These are phyloP conservation scores for Bombardia bombarda DNA, from an alignment of 495 filamentous ascomycete genomes.

Conservation along the genomic window DNA sequence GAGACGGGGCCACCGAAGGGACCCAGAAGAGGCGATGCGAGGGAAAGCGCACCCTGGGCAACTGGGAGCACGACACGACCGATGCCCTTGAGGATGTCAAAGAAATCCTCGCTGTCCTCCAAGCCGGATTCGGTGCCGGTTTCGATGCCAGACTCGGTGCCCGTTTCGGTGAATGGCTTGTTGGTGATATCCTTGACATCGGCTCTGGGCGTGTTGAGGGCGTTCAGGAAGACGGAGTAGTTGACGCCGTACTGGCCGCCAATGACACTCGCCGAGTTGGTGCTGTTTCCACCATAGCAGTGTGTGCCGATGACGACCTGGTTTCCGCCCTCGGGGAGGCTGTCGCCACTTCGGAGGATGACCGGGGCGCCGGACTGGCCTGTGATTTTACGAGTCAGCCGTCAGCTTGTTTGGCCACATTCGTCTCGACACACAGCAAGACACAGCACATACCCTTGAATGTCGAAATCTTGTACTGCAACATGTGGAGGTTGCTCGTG, in stretches of 20 bases:
- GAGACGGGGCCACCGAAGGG: conserved; percentile 16
- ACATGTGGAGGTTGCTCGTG: conserved; percentile 17
- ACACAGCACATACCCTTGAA: no score
- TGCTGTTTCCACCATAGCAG: conserved; percentile 18
- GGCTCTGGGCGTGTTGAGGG: not conserved
- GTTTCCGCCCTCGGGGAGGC: conserved; percentile 1
- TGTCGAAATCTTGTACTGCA: conserved; percentile 31
- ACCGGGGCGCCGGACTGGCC: conserved; percentile 31
- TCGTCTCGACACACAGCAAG: no score
- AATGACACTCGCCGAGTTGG: conserved; percentile 26
- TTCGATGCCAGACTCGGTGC: not conserved
- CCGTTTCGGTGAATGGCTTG: not conserved
- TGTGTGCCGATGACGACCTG: conserved; percentile 23
- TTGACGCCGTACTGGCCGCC: conserved; percentile 15
- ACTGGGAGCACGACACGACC: not conserved
- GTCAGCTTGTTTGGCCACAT: no score
- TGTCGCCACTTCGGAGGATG: conserved; percentile 6
- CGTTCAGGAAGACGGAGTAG: conserved; percentile 17
- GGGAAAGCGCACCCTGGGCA: conserved; percentile 2
- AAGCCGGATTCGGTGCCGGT: not conserved
- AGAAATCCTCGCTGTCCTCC: conserved; percentile 12
- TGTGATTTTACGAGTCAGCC: no score
- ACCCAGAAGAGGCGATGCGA: conserved; percentile 12
- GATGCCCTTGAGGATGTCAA: conserved; percentile 18
- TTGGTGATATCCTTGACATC: not conserved